Evolutionary conservation across 2,329 filamentous ascomycete species (phyloP).

Genomic region (Paecilomyces niveus): DNA sequence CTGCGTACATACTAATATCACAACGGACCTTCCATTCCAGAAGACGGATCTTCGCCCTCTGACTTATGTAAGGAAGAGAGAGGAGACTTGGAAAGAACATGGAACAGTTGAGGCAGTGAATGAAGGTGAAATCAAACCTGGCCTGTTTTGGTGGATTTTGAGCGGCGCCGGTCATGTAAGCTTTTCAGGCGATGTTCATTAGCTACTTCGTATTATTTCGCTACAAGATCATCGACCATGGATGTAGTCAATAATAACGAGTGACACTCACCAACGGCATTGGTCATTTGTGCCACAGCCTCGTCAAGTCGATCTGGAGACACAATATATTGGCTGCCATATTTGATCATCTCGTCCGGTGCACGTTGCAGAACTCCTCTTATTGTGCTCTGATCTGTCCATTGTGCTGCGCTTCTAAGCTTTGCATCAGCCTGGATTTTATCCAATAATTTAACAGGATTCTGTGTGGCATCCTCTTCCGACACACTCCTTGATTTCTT

Average conservation of each 20-base stretch:
- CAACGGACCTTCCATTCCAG: constrained; percentile 75
- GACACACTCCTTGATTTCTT: constrained; percentile 24
- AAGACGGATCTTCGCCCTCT: constrained; percentile 57
- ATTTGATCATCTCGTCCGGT: constrained; percentile 53
- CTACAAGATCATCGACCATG: neutral
- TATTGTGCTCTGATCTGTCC: constrained; percentile 56
- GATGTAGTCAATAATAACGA: neutral
- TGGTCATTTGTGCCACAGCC: constrained; percentile 62
- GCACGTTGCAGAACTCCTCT: constrained; percentile 58
- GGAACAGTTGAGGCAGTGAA: constrained; percentile 71
- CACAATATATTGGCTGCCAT: constrained; percentile 55
- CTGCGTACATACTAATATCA: constrained; percentile 68
- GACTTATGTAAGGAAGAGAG: constrained; percentile 53
- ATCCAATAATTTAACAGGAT: constrained; percentile 55
- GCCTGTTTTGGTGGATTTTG: constrained; percentile 57
- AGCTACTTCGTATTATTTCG: constrained; percentile 35
- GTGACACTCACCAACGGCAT: constrained; percentile 44
- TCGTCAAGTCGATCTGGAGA: constrained; percentile 49
- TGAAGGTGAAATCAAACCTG: constrained; percentile 77
- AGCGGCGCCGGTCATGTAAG: constrained; percentile 54
- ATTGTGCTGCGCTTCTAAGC: constrained; percentile 47
- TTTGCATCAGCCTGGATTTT: constrained; percentile 51
- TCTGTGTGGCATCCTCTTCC: constrained; percentile 21
- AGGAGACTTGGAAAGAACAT: constrained; percentile 65
- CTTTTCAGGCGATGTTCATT: constrained; percentile 23